phyloP scores from a whole-genome alignment of 2,329 filamentous ascomycete genomes.

The Ophiocordyceps unilateralis region DNA sequence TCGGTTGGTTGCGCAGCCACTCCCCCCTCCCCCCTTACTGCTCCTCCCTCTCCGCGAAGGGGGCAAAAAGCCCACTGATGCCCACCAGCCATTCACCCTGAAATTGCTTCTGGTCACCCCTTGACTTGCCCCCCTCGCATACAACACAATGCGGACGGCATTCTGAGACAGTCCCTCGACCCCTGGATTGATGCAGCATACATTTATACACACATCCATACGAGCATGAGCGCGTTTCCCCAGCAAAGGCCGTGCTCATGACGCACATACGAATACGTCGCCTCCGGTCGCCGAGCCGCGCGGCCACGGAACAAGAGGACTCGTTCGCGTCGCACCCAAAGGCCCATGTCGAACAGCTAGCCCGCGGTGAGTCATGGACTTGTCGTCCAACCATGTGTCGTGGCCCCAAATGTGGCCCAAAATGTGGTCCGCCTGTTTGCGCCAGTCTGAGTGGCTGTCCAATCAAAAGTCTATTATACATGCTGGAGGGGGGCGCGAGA shows the following conservation, averaged over 20 bases:
- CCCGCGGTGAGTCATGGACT: conserved; percentile 12
- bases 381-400: conserved; percentile 8
- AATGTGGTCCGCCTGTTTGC: conserved; percentile 15
- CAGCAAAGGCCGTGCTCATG: neutral
- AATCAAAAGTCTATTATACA: conserved; percentile 7
- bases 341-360: too few relatives aligned
- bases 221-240: too few relatives aligned
- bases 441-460: conserved; percentile 14
- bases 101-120: conserved; percentile 9
- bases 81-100: conserved; percentile 4
- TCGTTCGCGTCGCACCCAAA: neutral
- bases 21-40: neutral
- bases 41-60: conserved; percentile 1
- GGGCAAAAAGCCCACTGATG: conserved; percentile 6
- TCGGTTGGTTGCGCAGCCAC: conserved; percentile 7
- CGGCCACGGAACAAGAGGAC: neutral
- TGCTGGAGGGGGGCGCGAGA: neutral
- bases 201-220: too few relatives aligned
- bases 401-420: conserved; percentile 9
- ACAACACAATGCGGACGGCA: conserved; percentile 1
- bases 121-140: conserved; percentile 6
- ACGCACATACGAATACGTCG: neutral
- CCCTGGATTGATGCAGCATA: conserved; percentile 2
- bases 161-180: conserved; percentile 6
- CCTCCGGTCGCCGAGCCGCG: neutral